Evolutionary conservation across 2,329 filamentous ascomycete species (phyloP), one percentile per base, ranked within the genome.

Genomic region (Diatrype stigma): DNA sequence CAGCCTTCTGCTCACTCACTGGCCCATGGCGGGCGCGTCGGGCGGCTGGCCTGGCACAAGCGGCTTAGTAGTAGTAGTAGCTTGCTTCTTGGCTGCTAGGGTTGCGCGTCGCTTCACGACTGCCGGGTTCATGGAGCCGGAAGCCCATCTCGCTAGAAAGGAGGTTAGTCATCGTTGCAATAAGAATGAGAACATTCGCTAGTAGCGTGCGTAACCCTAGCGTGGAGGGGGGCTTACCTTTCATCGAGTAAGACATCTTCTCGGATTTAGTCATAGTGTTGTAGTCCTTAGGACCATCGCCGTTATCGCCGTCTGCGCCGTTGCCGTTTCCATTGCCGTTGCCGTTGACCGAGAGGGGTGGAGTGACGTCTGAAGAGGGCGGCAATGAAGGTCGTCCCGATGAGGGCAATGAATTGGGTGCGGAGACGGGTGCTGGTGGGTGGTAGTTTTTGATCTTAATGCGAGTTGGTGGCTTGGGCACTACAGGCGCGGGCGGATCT

Each of bases 231-330:
- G 22, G 66, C 75, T 69, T 71, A 83, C 81, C 79, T 70, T 82
- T 82, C 81, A 84, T 84, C 2, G 80, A 83, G 17, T 75, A 75
- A n/a, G 78, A 81, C 80, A 84, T 84, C 72, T 84, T 84, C 67
- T 84, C 80, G 28, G 79, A 82, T 69, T 84, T 84, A 45, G 79
- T 83, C 80, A 84, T 83, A 42, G 76, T 73, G 34, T 77, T 76
- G 59, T 84, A 84, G 48, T 82, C 78, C 68, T 83, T 82, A 21
- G 60, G 60, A 17, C 57, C 51, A 23, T 75, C 73, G 14, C 60
- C 66, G 11, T 70, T 68, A 3, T 49, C 17, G 51, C 46, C 16
- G 57, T 65, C 51, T 32, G 60, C 58, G 26, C 30, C 51, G 46
- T 46, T 47, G n/a, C 50, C 51, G 28, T 56, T 54, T 38, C 52